Conservation (phyloP, 331 rosid genomes). For the Phaseolus coccineus region DNA sequence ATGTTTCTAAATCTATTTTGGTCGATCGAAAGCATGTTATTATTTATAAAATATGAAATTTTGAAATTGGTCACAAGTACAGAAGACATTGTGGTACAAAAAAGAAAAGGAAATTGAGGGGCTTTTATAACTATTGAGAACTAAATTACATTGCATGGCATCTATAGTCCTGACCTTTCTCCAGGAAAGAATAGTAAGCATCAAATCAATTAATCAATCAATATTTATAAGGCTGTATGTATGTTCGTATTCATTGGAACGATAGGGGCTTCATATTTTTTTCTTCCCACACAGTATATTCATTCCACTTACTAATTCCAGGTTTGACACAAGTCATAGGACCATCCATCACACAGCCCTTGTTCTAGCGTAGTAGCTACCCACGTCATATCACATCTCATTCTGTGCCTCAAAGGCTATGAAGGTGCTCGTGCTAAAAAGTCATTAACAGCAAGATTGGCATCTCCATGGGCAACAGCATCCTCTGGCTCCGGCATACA, state of each 20-base stretch:
- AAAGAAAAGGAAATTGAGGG: background rate
- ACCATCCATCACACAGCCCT: constrained; percentile 1
- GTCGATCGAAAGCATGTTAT: background rate
- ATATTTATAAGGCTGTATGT: constrained; percentile 32
- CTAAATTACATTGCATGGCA: constrained; percentile 44
- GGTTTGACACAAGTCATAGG: background rate
- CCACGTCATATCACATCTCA: constrained; percentile 23
- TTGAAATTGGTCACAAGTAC: background rate
- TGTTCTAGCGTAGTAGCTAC: constrained; percentile 10
- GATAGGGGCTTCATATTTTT: constrained; percentile 19
- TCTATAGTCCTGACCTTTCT: constrained; percentile 33
- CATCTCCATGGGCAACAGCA: constrained; percentile 94
- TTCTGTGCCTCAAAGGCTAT: constrained; percentile 41
- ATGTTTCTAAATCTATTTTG: no score
- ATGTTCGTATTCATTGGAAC: background rate
- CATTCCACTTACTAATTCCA: background rate
- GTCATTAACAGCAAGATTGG: constrained; percentile 90
- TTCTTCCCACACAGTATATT: background rate
- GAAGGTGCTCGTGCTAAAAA: constrained; percentile 77
- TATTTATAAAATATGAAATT: background rate
- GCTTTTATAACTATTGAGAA: constrained; percentile 38
- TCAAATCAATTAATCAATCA: background rate
- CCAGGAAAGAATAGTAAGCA: constrained; percentile 53
- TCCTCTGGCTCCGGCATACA: constrained; percentile 93
- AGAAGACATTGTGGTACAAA: background rate